Percentiles rank a stretch among this genome's conserved stretches.
These are phyloP conservation scores for Aspergillus sp. DNA, from an alignment of 2,329 filamentous ascomycete species.

Conservation along the genomic window DNA sequence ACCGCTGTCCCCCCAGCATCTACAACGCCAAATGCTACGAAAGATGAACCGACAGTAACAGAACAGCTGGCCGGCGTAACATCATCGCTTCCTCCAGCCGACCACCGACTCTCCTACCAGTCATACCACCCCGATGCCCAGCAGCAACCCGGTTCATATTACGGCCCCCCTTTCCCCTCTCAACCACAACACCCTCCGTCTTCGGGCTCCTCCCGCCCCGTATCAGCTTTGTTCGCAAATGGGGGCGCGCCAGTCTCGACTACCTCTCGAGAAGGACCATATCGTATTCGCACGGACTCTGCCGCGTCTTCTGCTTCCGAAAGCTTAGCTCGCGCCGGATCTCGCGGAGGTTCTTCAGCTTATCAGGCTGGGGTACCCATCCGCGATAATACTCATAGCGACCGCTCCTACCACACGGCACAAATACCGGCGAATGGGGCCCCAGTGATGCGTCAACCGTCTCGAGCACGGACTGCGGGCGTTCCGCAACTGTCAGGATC, in stretches of 20 bases:
- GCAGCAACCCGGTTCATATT: conserved; percentile 43
- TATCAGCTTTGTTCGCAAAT: conserved; percentile 50
- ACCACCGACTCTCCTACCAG: conserved; percentile 45
- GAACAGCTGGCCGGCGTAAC: conserved; percentile 22
- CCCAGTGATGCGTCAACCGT: conserved; percentile 73
- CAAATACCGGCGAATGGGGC: conserved; percentile 61
- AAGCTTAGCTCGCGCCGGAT: conserved; percentile 60
- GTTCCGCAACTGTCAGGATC: conserved; percentile 38
- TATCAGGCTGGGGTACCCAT: conserved; percentile 63
- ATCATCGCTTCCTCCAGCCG: conserved; percentile 25
- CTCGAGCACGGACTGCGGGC: conserved; percentile 61
- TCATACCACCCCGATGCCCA: conserved; percentile 47
- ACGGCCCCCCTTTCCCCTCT: conserved; percentile 41
- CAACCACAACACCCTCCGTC: conserved; percentile 36
- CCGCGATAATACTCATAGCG: conserved; percentile 68
- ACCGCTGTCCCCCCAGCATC: conserved; percentile 23
- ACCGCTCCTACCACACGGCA: conserved; percentile 65
- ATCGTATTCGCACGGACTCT: conserved; percentile 60
- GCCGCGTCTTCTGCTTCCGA: conserved; percentile 59
- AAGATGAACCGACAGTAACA: conserved; percentile 19
- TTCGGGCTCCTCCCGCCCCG: conserved; percentile 42
- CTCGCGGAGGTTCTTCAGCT: conserved; percentile 59
- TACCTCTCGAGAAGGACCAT: conserved; percentile 43
- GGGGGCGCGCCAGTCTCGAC: conserved; percentile 39
- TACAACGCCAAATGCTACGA: conserved; percentile 23